These are phyloP conservation scores for Backusella liffmaniae DNA, from an alignment of 192 early-diverging fungal genomes.

Conservation along the genomic window DNA sequence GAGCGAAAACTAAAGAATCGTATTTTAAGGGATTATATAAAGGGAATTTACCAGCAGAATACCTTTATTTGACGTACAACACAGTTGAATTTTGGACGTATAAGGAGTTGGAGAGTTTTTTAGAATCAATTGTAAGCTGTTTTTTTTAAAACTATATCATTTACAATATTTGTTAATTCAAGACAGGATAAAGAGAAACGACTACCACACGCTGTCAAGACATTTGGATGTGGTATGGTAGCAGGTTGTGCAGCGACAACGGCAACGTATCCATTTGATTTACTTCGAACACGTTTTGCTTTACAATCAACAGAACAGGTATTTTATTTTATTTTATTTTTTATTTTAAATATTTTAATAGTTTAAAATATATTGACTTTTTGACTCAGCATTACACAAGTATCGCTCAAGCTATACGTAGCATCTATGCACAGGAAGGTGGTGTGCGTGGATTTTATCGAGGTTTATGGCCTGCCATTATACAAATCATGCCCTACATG, in stretches of 20 bases:
- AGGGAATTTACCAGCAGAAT: constrained; percentile 92
- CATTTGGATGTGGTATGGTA: constrained; percentile 76
- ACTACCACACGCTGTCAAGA: constrained; percentile 40
- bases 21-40: constrained; percentile 73
- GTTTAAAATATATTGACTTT: not conserved
- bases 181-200: constrained; percentile 8
- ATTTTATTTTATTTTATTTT: not conserved
- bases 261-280: constrained; percentile 93
- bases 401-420: constrained; percentile 57
- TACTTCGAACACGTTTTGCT: constrained; percentile 92
- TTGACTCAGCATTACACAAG: constrained; percentile 59
- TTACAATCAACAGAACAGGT: constrained; percentile 65
- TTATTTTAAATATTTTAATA: not conserved
- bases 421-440: constrained; percentile 75
- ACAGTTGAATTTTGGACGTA: constrained; percentile 84
- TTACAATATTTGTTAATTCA: not conserved
- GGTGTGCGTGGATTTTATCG: constrained; percentile 79
- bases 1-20: too few species aligned
- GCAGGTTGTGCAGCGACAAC: constrained; percentile 80
- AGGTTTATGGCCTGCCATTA: constrained; percentile 76
- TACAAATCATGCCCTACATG: constrained; percentile 96
- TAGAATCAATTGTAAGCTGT: constrained; percentile 30
- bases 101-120: constrained; percentile 48
- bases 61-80: constrained; percentile 90
- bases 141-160: not conserved